Evolutionary conservation across 305 asterid genomes (phyloP), one percentile per base, ranked within the genome.

Genomic region (Rubia occidens): DNA sequence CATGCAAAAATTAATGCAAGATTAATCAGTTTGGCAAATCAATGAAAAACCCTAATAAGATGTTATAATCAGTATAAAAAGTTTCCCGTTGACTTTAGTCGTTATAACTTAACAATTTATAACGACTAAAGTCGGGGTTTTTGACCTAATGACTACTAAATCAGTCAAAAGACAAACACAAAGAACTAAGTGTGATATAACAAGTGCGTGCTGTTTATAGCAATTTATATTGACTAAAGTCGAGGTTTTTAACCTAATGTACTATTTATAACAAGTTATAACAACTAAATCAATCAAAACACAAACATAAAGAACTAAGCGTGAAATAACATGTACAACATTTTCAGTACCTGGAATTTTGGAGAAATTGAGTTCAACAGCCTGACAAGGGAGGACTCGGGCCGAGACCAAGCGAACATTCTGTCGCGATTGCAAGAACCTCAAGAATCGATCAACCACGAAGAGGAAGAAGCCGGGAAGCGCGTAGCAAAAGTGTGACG

Each of bases 401-500:
- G 97, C 89, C 0, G 93, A 87, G 45, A 88, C 32, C 11, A 88
- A 67, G 21, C 95, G 96, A 17, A 86, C 84, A 40, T 71, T 66
- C 71, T 66, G 80, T 5, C 94, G 82, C 0, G 96, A 92, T 69
- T 92, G 98, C 60, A 92, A 74, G 83, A 87, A 88, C 43, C 98
- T 70, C 65, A 91, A 67, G 75, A 71, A 89, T 0, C 96, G 79
- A 35, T 91, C 98, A 10, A 91, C 54, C 70, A 79, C 10, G 85
- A 89, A 89, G 84, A 91, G 98, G 81, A 73, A 84, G 89, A 91
- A 88, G 61, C 92, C 91, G 0, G 98, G 98, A 76, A 91, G 95
- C 88, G 85, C 84, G 20, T 84, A 78, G 81, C 76, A 71, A 68
- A 87, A 9, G 21, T 72, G 88, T 53, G 84, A 40, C 10, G 86